Evolutionary conservation across 495 filamentous ascomycete genomes (phyloP).

Genomic region (Darksidea phi): DNA sequence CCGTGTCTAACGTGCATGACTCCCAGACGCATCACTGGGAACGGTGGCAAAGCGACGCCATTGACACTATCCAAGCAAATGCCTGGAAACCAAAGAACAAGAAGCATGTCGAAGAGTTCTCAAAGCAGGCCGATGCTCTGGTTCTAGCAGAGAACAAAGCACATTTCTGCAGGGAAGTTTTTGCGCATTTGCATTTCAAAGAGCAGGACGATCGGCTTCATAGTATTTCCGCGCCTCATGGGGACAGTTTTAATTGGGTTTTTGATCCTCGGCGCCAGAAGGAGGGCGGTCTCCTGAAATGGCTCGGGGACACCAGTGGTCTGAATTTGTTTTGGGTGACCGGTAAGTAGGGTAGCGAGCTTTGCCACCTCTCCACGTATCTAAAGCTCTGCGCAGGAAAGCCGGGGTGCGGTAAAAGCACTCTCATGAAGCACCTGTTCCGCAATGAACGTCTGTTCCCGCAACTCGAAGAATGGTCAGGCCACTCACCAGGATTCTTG

Average conservation of each 20-base stretch:
- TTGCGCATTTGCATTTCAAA: constrained; percentile 10
- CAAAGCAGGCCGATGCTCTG: background rate
- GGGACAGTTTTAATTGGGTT: constrained; percentile 21
- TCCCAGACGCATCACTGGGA: constrained; percentile 1
- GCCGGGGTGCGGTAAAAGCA: constrained; percentile 18
- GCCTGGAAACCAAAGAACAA: constrained; percentile 18
- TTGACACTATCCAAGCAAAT: constrained; percentile 11
- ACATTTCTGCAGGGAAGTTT: background rate
- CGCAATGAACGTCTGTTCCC: constrained; percentile 4
- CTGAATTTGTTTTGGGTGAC: constrained; percentile 26
- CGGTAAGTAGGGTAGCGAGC: background rate
- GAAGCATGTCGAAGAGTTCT: constrained; percentile 20
- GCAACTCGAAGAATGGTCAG: constrained; percentile 16
- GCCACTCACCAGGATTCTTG: background rate
- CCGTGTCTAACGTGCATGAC: constrained; percentile 7
- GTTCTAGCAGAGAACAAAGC: constrained; percentile 5
- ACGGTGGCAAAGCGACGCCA: constrained; percentile 14
- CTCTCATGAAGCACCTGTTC: constrained; percentile 21
- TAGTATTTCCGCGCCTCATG: constrained; percentile 7
- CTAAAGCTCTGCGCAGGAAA: constrained; percentile 12
- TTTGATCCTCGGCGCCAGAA: background rate
- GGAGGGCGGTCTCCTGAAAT: constrained; percentile 2
- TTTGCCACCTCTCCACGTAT: background rate
- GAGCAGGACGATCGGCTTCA: constrained; percentile 8
- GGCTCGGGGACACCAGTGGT: constrained; percentile 8